Base-by-base conservation (phyloP, 169 alveolate genomes). In the Eimeria nieschulzi region DNA sequence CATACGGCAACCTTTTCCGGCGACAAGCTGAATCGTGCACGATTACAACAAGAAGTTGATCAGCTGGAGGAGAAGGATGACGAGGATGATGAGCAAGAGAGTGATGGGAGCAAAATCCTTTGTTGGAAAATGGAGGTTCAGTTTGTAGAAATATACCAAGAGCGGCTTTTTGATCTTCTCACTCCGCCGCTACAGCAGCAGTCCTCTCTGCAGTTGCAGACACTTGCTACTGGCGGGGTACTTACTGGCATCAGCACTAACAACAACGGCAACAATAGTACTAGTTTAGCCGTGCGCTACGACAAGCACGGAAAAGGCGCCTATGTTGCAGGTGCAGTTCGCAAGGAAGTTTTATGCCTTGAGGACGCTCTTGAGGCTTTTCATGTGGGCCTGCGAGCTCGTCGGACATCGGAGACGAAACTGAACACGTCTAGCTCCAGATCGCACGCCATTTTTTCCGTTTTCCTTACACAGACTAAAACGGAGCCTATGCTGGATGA, bases 61-160 rank as follows among this genome's bases (percentile, higher is more conserved):
- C 68, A 59, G 68, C 68, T 59, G 68, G 46, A 59, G 68, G 68
- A 59, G 68, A 59, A 15, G 68, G 68, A 15, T 59, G 68, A 59
- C 68, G 78, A 68, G 51, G 78, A 68, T 13, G 78, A 25, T 17
- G 78, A 7, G 78, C 23, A 13, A 25, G 2, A 17, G 39, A 25
- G 23, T 17, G 23, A n/a, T 1, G 39, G 46, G 51, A 10, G 39
- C 5, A 61, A 26, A 33, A 33, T 33, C 15, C 25, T 80, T 7
- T 10, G 25, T 61, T 80, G 88, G 88, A 12, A 64, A 25, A 80
- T 80, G 88, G 75, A 80, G 76, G 78, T 80, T n/a, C 88, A 80
- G 76, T 80, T 80, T 26, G 76, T 80, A 17, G 88, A 80, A 54
- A 80, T 80, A 15, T 80, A 80, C 76, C 88, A 80, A 26, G 88